Percentiles rank a stretch among this genome's conserved stretches.
These are phyloP conservation scores for Trichophyton simii DNA, from an alignment of 2,329 filamentous ascomycete genomes.

Conservation along the genomic window DNA sequence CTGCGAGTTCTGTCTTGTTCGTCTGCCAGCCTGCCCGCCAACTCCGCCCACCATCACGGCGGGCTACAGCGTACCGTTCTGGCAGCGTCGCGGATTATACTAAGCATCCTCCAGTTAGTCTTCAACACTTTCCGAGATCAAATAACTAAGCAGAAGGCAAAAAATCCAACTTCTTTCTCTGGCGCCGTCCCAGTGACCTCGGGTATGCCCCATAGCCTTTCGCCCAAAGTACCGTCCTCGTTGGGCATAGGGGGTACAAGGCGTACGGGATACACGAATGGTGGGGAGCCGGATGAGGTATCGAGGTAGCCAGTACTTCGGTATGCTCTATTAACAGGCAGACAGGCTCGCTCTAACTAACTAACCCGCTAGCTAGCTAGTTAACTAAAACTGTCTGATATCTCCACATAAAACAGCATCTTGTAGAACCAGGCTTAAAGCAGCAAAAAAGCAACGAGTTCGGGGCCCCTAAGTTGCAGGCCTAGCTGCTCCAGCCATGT, in stretches of 20 bases:
- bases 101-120: neutral
- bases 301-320: conserved; percentile 1
- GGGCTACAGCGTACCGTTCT: neutral
- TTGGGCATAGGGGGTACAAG: neutral
- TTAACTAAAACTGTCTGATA: neutral
- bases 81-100: neutral
- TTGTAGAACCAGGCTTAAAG: neutral
- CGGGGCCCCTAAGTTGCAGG: neutral
- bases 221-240: neutral
- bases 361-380: neutral
- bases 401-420: neutral
- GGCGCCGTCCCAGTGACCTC: neutral
- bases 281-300: neutral
- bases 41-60: neutral
- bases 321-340: neutral
- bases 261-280: conserved; percentile 1
- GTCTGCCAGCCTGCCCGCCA: neutral
- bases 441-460: neutral
- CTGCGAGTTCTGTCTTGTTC: neutral
- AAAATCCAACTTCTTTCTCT: neutral
- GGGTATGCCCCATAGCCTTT: conserved; percentile 3
- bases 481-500: conserved; percentile 1
- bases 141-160: neutral
- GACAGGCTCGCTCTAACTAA: neutral
- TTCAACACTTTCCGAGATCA: neutral